Evolutionary conservation across 495 filamentous ascomycete genomes (phyloP).

Genomic region (Cercophora samala): DNA sequence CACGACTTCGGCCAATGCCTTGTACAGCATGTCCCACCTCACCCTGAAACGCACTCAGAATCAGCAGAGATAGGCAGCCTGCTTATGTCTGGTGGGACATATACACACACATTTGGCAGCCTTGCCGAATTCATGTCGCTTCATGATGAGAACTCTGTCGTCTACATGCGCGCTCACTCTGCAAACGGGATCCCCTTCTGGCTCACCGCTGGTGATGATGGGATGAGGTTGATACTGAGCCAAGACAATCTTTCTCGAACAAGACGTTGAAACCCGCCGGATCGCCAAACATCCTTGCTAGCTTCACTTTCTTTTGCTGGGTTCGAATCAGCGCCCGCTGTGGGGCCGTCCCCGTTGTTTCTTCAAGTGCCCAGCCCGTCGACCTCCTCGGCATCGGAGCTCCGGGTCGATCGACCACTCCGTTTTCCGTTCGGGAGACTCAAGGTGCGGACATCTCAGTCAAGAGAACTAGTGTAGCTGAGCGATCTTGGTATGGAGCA

Average conservation of each 20-base stretch:
- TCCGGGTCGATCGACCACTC: not conserved
- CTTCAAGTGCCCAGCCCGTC: not conserved
- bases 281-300: not conserved
- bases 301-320: not conserved
- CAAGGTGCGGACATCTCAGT: not conserved
- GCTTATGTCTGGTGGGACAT: not conserved
- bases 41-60: not conserved
- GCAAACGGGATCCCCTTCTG: not conserved
- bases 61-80: not conserved
- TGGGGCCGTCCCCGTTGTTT: not conserved
- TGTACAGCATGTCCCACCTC: not conserved
- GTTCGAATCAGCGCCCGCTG: not conserved
- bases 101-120: not conserved
- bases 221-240: not conserved
- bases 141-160: not conserved
- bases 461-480: not conserved
- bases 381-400: not conserved
- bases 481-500: not conserved
- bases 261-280: not conserved
- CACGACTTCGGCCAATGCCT: not conserved
- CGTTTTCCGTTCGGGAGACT: not conserved
- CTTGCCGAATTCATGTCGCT: not conserved
- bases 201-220: not conserved
- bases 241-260: not conserved
- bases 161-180: not conserved